A percentile compares a stretch with the other conserved stretches of the same genome.
Conservation (phyloP, 352 stramenopile genomes). For the Phytopythium ostracodes region DNA sequence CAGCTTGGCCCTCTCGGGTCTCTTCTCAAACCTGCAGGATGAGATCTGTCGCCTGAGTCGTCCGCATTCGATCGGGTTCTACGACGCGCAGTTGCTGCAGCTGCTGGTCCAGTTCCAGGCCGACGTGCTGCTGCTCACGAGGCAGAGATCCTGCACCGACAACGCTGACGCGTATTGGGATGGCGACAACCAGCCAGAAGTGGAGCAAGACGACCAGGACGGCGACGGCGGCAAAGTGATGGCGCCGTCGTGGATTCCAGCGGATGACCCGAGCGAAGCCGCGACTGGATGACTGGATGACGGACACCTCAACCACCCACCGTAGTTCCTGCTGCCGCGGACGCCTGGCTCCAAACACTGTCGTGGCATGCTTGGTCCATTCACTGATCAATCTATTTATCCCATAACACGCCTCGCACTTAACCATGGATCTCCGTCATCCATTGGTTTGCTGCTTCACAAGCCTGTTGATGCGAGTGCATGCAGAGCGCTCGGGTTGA, state of each 20-base stretch:
- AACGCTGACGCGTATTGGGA: neutral
- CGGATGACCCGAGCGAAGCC: neutral
- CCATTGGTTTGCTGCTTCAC: no score
- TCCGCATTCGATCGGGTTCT: conserved; percentile 10
- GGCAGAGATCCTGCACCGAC: neutral
- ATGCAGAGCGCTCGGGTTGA: no score
- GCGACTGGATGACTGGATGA: neutral
- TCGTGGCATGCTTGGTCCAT: no score
- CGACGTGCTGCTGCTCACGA: conserved; percentile 15
- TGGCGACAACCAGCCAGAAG: neutral
- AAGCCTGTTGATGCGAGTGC: no score
- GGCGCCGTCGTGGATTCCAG: neutral
- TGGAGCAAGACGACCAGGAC: neutral
- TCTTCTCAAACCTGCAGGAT: conserved; percentile 19
- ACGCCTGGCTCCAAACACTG: no score
- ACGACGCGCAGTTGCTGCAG: conserved; percentile 31
- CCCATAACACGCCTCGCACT: no score
- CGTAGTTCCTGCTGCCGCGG: no score
- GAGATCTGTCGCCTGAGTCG: conserved; percentile 24
- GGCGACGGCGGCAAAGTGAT: neutral
- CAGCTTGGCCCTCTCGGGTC: neutral
- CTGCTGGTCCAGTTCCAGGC: conserved; percentile 30
- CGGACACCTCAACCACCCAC: no score
- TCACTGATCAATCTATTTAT: no score
- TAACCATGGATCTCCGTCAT: no score